A percentile compares a stretch with the other conserved stretches of the same genome.
These are phyloP conservation scores for Acanthamoeba sp. DNA, from an alignment of 208 protist genomes.

Conservation along the genomic window DNA sequence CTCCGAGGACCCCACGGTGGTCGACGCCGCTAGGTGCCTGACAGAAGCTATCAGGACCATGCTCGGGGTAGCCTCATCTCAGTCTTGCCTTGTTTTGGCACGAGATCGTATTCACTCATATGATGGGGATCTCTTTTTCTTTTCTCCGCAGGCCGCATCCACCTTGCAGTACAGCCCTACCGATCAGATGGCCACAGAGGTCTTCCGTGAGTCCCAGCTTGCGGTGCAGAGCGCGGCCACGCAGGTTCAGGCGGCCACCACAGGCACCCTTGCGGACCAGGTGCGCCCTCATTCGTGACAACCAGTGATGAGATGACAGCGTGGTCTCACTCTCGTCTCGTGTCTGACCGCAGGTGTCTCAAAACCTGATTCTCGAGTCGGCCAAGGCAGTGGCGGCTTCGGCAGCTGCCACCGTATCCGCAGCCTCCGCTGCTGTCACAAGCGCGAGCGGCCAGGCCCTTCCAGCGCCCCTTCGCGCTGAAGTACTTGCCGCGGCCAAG, in stretches of 20 bases:
- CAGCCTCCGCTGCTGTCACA: neutral
- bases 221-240: constrained; percentile 25
- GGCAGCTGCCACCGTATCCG: neutral
- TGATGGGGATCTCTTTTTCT: neutral
- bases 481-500: neutral
- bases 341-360: neutral
- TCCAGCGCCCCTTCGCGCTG: neutral
- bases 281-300: no score
- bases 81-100: no score
- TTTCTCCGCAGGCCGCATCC: neutral
- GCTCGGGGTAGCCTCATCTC: no score
- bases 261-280: constrained; percentile 31
- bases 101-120: no score
- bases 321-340: neutral
- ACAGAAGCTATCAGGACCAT: constrained; percentile 43
- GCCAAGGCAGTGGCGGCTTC: constrained; percentile 33
- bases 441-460: neutral
- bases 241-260: constrained; percentile 35
- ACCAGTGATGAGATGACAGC: no score
- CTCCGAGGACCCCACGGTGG: neutral
- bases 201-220: constrained; percentile 56
- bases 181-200: neutral
- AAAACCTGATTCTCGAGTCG: constrained; percentile 70
- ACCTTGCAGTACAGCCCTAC: neutral
- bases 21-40: constrained; percentile 44